Percentiles rank a stretch among this genome's conserved stretches.
Conservation (phyloP, 139 green algal genomes). For the Chlamydomonas sp. region DNA sequence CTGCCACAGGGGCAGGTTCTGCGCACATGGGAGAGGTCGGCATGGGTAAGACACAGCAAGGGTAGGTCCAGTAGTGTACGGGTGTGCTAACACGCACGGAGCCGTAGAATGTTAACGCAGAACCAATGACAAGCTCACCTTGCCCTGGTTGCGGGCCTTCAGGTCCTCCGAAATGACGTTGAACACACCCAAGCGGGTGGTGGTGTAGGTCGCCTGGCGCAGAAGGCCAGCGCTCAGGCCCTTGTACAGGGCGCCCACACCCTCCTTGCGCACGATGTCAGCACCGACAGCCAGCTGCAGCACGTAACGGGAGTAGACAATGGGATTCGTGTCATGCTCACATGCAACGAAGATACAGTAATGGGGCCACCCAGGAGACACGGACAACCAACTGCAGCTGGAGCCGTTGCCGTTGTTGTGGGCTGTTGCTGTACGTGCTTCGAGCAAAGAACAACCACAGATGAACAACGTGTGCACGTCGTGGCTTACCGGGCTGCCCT, state of each 20-base stretch:
- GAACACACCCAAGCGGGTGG: conserved; percentile 95
- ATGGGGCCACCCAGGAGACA: no score
- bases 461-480: neutral
- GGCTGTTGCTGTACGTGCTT: neutral
- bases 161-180: conserved; percentile 62
- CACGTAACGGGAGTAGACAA: neutral
- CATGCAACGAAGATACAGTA: neutral
- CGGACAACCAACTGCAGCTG: no score
- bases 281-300: conserved; percentile 75
- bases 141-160: conserved; percentile 56
- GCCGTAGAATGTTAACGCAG: neutral
- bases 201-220: conserved; percentile 99
- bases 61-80: no score
- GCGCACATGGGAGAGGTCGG: neutral
- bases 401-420: no score
- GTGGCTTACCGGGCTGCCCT: conserved; percentile 81
- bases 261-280: conserved; percentile 77
- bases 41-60: no score
- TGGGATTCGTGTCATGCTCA: neutral
- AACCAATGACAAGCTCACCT: conserved; percentile 17
- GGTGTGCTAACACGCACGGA: no score
- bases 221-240: conserved; percentile 96
- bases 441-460: neutral
- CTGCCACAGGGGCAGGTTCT: conserved; percentile 86
- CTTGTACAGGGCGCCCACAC: conserved; percentile 91